Evolutionary conservation across 2,329 filamentous ascomycete genomes (phyloP), one percentile per base, ranked within the genome.

Genomic region (Cyphellophora europaea): DNA sequence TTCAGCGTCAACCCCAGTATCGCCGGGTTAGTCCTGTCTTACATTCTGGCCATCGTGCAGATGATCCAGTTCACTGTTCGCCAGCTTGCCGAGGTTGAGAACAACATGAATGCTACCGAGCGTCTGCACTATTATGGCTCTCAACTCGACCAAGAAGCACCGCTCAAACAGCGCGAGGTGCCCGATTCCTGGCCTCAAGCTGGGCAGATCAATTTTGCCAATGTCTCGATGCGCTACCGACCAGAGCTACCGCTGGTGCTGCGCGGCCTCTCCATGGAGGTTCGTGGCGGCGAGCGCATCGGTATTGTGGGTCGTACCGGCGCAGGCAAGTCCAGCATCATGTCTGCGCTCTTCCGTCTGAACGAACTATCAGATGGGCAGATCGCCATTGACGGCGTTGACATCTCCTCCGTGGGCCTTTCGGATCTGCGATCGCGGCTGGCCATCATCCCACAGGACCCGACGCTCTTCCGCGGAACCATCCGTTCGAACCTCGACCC

Each of bases 51-150:
- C 11, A 93, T 95, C 51, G 87, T 93, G 12, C 85, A 93, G 57
- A 87, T 95, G 82, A 80, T 96, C 45, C 89, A 95, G 54, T 95
- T 95, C 58, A 89, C 86, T 1, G 85, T 96, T 12, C 77, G 91
- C 12, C 89, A 96, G 59, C 70, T 95, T 5, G 89, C 89, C 16
- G 89, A 95, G 58, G 86, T 96, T 6, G 89, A 96, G 59, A 96
- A 95, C 61, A 86, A 88, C 53, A 96, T 96, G 89, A 96, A 95
- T 56, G 80, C 88, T 0, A 91, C 93, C 0, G 89, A 96, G 61
- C 80, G 91, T 32, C 69, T 96, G 19, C 78, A 87, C 55, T 86
- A 93, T 63, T 96, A 96, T 55, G 88, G 85, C 36, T 85, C 76
- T 1, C 62, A 84, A 48, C 72, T 98, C 4, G 87, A 93, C 44